Conservation (phyloP, 257 asterid species). For the Ilex aquifolium region DNA sequence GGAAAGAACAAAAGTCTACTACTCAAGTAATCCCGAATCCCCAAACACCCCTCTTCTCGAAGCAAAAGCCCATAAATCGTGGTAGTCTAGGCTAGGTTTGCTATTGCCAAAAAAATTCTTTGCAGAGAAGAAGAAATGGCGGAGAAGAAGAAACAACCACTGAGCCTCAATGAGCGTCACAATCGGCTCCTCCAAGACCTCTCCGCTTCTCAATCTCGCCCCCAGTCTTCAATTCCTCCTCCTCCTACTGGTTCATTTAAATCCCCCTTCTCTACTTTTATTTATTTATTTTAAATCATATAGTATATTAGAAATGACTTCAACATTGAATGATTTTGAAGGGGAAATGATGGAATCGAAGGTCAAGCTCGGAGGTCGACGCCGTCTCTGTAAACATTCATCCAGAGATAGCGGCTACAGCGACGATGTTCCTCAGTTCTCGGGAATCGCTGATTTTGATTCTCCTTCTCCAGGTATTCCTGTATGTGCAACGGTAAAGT, state of each 20-base stretch:
- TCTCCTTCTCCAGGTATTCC: slow-evolving; percentile 10
- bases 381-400: slow-evolving; percentile 15
- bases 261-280: background rate
- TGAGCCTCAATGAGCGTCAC: slow-evolving; percentile 83
- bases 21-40: no score
- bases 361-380: slow-evolving; percentile 18
- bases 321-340: background rate
- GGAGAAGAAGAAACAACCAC: slow-evolving; percentile 22
- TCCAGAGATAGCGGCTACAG: background rate
- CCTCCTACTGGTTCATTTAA: slow-evolving; percentile 13
- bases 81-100: no score
- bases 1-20: no score
- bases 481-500: background rate
- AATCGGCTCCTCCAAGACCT: slow-evolving; percentile 41
- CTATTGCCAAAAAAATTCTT: no score
- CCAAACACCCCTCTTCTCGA: no score
- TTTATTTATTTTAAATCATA: background rate
- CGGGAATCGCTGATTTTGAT: slow-evolving; percentile 5
- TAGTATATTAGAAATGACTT: slow-evolving; percentile 5
- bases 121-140: no score
- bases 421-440: slow-evolving; percentile 17
- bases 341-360: slow-evolving; percentile 15
- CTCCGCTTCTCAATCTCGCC: slow-evolving; percentile 54
- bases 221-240: slow-evolving; percentile 8
- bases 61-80: no score